Percentiles rank a stretch among this genome's conserved stretches.
phyloP scores from a whole-genome alignment of 345 rosid genomes.

The Lepidium didymum region DNA sequence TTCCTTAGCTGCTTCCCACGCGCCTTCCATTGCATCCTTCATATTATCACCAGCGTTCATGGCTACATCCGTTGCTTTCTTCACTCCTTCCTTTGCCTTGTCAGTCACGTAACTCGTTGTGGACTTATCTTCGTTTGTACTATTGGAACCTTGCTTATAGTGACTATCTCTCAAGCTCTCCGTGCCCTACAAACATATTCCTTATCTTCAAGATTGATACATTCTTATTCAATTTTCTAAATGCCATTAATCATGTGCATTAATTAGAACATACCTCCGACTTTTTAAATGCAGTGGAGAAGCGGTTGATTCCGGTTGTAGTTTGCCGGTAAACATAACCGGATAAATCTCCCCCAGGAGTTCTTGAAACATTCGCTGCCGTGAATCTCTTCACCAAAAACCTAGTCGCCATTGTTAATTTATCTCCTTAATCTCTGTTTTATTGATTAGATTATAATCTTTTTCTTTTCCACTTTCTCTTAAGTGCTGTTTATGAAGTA shows the following conservation, averaged over 20 bases:
- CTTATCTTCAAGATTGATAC: not conserved
- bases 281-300: conserved; percentile 19
- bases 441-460: not conserved
- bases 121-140: conserved; percentile 15
- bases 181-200: not conserved
- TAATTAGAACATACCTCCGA: conserved; percentile 3
- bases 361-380: conserved; percentile 8
- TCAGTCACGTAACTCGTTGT: conserved; percentile 26
- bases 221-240: not conserved
- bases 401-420: conserved; percentile 1
- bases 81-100: conserved; percentile 36
- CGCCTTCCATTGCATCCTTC: conserved; percentile 38
- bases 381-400: conserved; percentile 14
- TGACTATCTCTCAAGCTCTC: conserved; percentile 8
- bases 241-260: not conserved
- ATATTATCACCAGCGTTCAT: conserved; percentile 33
- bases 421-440: not conserved
- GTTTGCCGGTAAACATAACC: conserved; percentile 8
- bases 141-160: not conserved
- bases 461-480: conserved; percentile 1
- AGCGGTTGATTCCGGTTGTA: conserved; percentile 4
- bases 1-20: conserved; percentile 37
- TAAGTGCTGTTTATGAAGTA: conserved; percentile 10
- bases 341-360: conserved; percentile 8
- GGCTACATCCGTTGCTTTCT: conserved; percentile 33